Evolutionary conservation across 768 basidiomycete species (phyloP).

Genomic region (Botryobasidium botryosum): DNA sequence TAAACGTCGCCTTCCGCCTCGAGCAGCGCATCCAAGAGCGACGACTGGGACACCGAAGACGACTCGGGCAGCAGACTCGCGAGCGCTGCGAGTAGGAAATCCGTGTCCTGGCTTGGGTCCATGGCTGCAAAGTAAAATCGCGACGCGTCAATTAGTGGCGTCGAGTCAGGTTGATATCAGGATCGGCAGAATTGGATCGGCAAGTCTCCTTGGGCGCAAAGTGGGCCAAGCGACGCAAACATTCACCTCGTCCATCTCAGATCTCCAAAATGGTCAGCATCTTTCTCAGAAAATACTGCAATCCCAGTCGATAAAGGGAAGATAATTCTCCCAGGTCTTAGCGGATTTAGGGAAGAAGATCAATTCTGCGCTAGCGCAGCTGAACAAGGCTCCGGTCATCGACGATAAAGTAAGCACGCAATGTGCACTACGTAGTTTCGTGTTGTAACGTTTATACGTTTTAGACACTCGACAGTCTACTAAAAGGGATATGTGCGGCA

Average conservation of each 20-base stretch:
- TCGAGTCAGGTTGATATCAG: too few relatives aligned
- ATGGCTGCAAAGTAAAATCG: neutral
- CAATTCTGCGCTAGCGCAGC: slow-evolving; percentile 81
- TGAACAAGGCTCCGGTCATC: slow-evolving; percentile 69
- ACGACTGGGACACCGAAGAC: slow-evolving; percentile 20
- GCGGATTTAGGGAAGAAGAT: slow-evolving; percentile 88
- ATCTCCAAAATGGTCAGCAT: too few relatives aligned
- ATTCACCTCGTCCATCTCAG: too few relatives aligned
- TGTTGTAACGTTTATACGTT: neutral
- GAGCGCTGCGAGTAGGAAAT: slow-evolving; percentile 50
- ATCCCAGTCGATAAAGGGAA: too few relatives aligned
- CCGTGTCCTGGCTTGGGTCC: slow-evolving; percentile 32
- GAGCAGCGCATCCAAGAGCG: slow-evolving; percentile 43
- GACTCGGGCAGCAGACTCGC: slow-evolving; percentile 33
- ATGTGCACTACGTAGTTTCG: neutral
- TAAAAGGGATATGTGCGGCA: slow-evolving; percentile 91
- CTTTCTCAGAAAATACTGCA: too few relatives aligned
- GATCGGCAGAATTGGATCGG: too few relatives aligned
- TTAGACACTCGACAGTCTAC: slow-evolving; percentile 81
- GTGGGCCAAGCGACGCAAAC: too few relatives aligned
- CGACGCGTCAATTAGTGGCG: too few relatives aligned
- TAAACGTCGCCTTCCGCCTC: slow-evolving; percentile 39
- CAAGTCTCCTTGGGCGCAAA: too few relatives aligned
- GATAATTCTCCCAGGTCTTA: too few relatives aligned
- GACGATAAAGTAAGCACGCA: slow-evolving; percentile 63